Base-by-base conservation (phyloP, 129 eudicot genomes). In the Escallonia rubra region DNA sequence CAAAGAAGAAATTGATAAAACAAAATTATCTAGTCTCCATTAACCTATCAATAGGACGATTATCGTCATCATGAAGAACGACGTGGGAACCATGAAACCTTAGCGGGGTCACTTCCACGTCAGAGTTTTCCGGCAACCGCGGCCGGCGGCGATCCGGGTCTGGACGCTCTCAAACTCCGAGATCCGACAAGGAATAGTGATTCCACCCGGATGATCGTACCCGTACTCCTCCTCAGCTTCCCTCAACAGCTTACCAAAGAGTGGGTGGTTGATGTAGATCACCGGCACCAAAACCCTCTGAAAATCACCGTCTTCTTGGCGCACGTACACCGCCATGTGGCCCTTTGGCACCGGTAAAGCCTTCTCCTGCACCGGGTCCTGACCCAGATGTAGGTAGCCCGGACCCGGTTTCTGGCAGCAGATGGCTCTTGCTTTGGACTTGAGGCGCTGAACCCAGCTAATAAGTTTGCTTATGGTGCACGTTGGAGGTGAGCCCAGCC, bases 151-250 rank as follows among this genome's bases (percentile, higher is more conserved):
- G 57, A 92, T 84, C 80, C 82, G 76, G 10, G 82, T 76, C 77
- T 82, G 81, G 12, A 92, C 87, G 11, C 62, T 78, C 80, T 92
- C 91, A 56, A 92, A 89, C 74, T 92, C 96, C 14, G 96, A 81
- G 47, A 92, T 76, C 82, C 81, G 96, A 70, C 98, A 92, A 15
- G 98, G 96, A 38, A 92, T 78, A 11, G 91, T 92, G 15, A 92
- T 80, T 72, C 96, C 95, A 66, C 98, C 98, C 50, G 96, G 86
- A 45, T 92, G 95, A 42, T 86, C 54, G 43, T 74, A 91, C 56
- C 98, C 98, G 72, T 64, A 92, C 72, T 88, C 90, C 70, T 82
- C 81, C 68, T 92, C 96, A 47, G 98, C 96, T 45, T 86, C 96
- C 49, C 77, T 80, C 67, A 92, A 64, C 70, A 92, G 62, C 80